phyloP scores from a whole-genome alignment of 2,329 filamentous ascomycete genomes.

The Talaromyces amestolkiae region DNA sequence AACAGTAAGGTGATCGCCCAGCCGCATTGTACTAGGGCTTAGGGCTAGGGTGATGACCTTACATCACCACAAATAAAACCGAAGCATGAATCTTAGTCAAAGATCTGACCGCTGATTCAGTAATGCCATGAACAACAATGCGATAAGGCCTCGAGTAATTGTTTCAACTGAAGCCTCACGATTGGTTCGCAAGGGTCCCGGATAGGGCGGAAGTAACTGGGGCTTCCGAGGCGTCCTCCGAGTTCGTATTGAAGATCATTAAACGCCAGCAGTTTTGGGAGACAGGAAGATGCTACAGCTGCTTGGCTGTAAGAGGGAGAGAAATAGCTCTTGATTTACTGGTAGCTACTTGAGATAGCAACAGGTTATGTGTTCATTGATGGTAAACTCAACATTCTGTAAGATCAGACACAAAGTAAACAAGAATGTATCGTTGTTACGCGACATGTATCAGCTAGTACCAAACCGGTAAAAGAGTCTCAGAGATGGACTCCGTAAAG shows the following conservation, averaged over 20 bases:
- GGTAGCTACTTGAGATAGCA: too few species aligned
- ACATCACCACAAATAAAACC: background rate
- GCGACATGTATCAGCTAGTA: background rate
- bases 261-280: too few species aligned
- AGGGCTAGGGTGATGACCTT: conserved; percentile 5
- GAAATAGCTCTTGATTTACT: too few species aligned
- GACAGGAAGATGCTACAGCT: background rate
- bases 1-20: background rate
- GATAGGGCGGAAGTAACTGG: conserved; percentile 10
- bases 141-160: background rate
- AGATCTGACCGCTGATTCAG: background rate
- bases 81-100: background rate
- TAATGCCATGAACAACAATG: background rate
- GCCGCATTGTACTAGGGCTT: conserved; percentile 8
- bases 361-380: background rate
- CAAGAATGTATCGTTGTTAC: background rate
- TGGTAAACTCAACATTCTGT: background rate
- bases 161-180: background rate
- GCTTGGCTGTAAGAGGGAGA: too few species aligned
- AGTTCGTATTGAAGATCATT: background rate
- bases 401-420: background rate
- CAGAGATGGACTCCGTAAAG: background rate
- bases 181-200: background rate
- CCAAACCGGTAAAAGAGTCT: background rate
- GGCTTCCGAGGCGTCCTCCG: background rate